Evolutionary conservation across 2,329 filamentous ascomycete genomes (phyloP).

Genomic region (Ophiostoma triangulosporum): DNA sequence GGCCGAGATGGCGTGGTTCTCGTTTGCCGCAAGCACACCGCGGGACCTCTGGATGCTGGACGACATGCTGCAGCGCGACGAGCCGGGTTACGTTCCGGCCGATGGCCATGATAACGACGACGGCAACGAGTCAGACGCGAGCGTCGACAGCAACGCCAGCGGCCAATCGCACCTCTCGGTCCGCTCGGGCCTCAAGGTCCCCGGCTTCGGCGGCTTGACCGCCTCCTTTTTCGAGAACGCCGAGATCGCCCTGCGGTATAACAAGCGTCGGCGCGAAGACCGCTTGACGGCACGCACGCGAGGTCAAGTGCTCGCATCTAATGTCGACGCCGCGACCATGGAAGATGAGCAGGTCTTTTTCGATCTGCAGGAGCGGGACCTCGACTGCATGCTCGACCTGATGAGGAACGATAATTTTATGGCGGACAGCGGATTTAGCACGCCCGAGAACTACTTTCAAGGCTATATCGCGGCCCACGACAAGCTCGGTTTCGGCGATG

Average conservation of each 20-base stretch:
- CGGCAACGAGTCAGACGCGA: background rate
- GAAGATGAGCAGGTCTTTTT: conserved; percentile 9
- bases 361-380: conserved; percentile 3
- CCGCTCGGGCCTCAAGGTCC: background rate
- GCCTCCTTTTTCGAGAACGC: background rate
- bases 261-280: conserved; percentile 1
- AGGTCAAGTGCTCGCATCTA: background rate
- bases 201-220: background rate
- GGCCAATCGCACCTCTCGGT: background rate
- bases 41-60: conserved; percentile 9
- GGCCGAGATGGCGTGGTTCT: conserved; percentile 8
- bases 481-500: background rate
- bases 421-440: background rate
- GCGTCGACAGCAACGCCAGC: background rate
- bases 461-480: conserved; percentile 7
- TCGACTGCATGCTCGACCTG: conserved; percentile 5
- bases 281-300: background rate
- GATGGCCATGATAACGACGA: background rate
- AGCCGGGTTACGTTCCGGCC: background rate
- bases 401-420: background rate
- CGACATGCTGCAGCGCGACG: background rate
- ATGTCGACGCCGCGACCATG: background rate
- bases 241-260: background rate
- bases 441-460: conserved; percentile 8
- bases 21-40: conserved; percentile 5